Evolutionary conservation across 352 stramenopile species (phyloP).

Genomic region (Phytophthora ramorum): DNA sequence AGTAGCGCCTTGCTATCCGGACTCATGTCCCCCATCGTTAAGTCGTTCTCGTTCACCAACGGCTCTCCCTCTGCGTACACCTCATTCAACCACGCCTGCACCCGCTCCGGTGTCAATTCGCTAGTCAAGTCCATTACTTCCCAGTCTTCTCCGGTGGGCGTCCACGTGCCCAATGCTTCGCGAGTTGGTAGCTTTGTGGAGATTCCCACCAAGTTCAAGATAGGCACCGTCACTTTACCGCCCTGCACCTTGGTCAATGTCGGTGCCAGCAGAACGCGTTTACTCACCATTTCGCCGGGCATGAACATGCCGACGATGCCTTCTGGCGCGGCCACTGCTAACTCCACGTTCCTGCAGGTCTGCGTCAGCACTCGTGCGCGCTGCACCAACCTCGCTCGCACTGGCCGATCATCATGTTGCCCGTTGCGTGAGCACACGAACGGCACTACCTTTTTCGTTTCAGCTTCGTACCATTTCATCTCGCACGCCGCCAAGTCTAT

Average conservation of each 20-base stretch:
- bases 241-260: background rate
- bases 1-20: no score
- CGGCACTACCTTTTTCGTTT: no score
- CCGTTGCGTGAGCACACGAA: no score
- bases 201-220: background rate
- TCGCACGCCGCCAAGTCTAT: background rate
- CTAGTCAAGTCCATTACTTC: no score
- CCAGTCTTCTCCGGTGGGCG: no score
- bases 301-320: background rate
- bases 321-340: constrained; percentile 1
- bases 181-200: background rate
- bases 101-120: no score
- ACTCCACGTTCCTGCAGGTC: background rate
- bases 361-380: background rate
- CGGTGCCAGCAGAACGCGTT: background rate
- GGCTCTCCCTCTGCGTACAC: background rate
- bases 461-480: constrained; percentile 11
- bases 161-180: constrained; percentile 1
- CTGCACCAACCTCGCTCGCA: background rate
- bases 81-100: no score
- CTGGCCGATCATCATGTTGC: no score
- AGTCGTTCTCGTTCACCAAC: no score
- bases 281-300: no score
- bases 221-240: background rate
- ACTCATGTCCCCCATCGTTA: no score